Evolutionary conservation across 2,329 filamentous ascomycete genomes (phyloP).

Genomic region (Colletotrichum shisoi): DNA sequence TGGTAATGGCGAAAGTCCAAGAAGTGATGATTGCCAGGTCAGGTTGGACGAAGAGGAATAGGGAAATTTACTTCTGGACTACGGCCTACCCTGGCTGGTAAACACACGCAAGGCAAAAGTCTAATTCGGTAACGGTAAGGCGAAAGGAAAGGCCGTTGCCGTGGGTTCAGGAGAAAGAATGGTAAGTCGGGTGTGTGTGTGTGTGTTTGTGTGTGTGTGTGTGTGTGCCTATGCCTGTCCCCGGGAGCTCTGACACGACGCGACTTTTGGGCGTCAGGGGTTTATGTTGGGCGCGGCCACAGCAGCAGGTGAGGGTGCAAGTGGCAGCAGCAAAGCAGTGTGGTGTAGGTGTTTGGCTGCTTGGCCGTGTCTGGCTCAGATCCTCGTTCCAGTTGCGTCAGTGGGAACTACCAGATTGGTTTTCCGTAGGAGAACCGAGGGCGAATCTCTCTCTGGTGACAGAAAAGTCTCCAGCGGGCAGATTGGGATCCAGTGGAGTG

Average conservation of each 20-base stretch:
- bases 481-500: conserved; percentile 37
- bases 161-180: conserved; percentile 3
- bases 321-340: conserved; percentile 22
- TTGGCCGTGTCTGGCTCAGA: conserved; percentile 3
- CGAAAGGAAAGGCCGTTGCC: conserved; percentile 26
- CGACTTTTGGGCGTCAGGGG: conserved; percentile 36
- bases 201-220: background rate
- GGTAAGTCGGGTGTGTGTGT: conserved; percentile 13
- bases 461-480: conserved; percentile 35
- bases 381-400: conserved; percentile 18
- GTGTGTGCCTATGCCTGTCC: conserved; percentile 1
- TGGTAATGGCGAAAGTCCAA: conserved; percentile 13
- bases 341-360: conserved; percentile 3
- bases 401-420: conserved; percentile 1
- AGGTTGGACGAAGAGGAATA: conserved; percentile 17
- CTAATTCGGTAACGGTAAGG: conserved; percentile 23
- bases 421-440: conserved; percentile 12
- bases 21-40: conserved; percentile 11
- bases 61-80: conserved; percentile 30
- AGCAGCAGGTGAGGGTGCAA: conserved; percentile 19
- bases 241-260: conserved; percentile 30
- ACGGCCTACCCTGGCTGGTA: conserved; percentile 24
- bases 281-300: conserved; percentile 29
- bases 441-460: conserved; percentile 30
- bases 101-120: conserved; percentile 13